Conservation (phyloP, 768 basidiomycete genomes). For the Megacollybia marginata region DNA sequence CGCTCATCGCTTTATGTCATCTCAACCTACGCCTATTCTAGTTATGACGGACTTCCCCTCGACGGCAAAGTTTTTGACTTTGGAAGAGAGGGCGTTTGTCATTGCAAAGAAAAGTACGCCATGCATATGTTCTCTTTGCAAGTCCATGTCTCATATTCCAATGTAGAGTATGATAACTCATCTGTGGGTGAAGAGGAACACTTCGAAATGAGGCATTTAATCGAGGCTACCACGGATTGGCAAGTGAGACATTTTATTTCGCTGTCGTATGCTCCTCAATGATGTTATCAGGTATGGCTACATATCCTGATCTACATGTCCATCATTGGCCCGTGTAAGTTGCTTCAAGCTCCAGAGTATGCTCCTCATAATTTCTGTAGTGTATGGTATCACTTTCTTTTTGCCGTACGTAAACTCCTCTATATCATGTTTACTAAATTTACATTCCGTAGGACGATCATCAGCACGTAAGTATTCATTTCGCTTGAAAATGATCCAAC, state of each 20-base stretch:
- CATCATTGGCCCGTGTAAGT: slow-evolving; percentile 51
- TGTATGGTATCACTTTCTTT: slow-evolving; percentile 67
- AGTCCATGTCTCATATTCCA: background rate
- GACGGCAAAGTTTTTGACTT: slow-evolving; percentile 54
- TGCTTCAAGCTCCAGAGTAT: background rate
- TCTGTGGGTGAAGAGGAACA: slow-evolving; percentile 56
- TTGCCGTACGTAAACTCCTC: slow-evolving; percentile 45
- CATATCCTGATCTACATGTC: slow-evolving; percentile 56
- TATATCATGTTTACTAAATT: background rate
- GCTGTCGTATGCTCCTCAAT: background rate
- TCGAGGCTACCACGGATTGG: slow-evolving; percentile 55
- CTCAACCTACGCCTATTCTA: slow-evolving; percentile 11
- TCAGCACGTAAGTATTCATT: slow-evolving; percentile 31
- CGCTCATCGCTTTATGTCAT: background rate
- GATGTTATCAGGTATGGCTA: slow-evolving; percentile 27
- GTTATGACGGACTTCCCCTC: slow-evolving; percentile 57
- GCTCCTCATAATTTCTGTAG: slow-evolving; percentile 20
- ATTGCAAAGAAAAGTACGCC: slow-evolving; percentile 49
- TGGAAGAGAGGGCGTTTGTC: slow-evolving; percentile 49
- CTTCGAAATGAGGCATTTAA: slow-evolving; percentile 46
- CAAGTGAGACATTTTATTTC: slow-evolving; percentile 29
- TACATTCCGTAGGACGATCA: slow-evolving; percentile 41
- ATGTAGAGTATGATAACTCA: slow-evolving; percentile 47
- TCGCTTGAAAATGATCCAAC: background rate
- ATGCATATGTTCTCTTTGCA: no score